phyloP scores from a whole-genome alignment of 768 basidiomycete species.

The Strobilomyces confusus region DNA sequence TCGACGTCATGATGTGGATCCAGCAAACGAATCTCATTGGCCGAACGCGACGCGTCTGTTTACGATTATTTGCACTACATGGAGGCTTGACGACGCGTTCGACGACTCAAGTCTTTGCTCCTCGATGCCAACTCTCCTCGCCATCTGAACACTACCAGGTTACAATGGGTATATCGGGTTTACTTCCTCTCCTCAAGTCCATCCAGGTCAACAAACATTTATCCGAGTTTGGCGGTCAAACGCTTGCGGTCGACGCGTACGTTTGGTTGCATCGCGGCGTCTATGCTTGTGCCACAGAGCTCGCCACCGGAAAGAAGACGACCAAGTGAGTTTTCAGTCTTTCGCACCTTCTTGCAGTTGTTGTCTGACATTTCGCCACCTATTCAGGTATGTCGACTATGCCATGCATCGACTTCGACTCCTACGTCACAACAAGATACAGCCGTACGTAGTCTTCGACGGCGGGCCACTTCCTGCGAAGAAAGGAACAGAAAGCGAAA shows the following conservation, averaged over 20 bases:
- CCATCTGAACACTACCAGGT: neutral
- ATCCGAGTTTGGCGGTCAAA: constrained; percentile 78
- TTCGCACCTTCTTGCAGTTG: neutral
- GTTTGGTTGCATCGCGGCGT: constrained; percentile 91
- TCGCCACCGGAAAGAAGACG: constrained; percentile 81
- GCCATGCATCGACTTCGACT: constrained; percentile 90
- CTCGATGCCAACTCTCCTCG: neutral
- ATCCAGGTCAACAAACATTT: constrained; percentile 79
- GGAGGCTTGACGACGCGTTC: neutral
- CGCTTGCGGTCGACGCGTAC: constrained; percentile 91
- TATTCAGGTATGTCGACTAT: constrained; percentile 87
- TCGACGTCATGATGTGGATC: too few relatives aligned
- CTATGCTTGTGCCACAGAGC: constrained; percentile 84
- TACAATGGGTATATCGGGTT: constrained; percentile 86
- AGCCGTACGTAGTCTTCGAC: constrained; percentile 93
- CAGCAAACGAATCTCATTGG: constrained; percentile 10
- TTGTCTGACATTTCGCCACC: constrained; percentile 5
- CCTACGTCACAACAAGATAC: constrained; percentile 77
- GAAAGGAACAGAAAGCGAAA: constrained; percentile 79
- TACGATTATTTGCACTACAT: constrained; percentile 22
- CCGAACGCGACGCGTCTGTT: constrained; percentile 32
- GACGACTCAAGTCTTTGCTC: constrained; percentile 2
- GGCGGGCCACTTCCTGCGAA: constrained; percentile 96
- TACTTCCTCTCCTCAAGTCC: constrained; percentile 85
- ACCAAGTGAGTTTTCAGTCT: constrained; percentile 58